These are phyloP conservation scores for Talaromyces borbonicus DNA, from an alignment of 495 filamentous ascomycete genomes.

Conservation along the genomic window DNA sequence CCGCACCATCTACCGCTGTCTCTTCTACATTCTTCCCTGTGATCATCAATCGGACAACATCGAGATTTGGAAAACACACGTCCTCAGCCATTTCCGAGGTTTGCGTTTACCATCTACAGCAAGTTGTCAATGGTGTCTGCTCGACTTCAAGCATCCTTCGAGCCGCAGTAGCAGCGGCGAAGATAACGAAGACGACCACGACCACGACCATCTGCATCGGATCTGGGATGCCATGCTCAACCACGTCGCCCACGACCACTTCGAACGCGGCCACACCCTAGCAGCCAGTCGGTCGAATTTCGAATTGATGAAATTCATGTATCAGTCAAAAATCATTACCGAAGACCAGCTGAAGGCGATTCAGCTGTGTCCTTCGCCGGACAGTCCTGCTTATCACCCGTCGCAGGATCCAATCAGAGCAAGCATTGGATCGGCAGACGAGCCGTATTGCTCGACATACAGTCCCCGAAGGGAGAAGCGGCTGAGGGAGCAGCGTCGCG, in stretches of 20 bases:
- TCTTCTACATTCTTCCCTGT: conserved; percentile 37
- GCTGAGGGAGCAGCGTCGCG: conserved; percentile 28
- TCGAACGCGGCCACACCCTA: conserved; percentile 29
- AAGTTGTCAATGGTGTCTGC: conserved; percentile 31
- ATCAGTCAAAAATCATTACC: conserved; percentile 30
- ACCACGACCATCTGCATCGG: background rate
- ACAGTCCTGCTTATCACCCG: conserved; percentile 35
- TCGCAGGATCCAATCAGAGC: conserved; percentile 33
- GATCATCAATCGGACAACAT: conserved; percentile 27
- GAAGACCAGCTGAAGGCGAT: conserved; percentile 38
- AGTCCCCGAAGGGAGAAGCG: conserved; percentile 34
- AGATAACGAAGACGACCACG: conserved; percentile 1
- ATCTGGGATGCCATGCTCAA: conserved; percentile 33
- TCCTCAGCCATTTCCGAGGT: conserved; percentile 33
- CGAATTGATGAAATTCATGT: conserved; percentile 38
- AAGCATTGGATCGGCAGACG: conserved; percentile 35
- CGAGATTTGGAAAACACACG: conserved; percentile 31
- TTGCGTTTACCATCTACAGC: conserved; percentile 28
- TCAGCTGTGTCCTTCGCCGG: conserved; percentile 32
- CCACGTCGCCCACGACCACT: conserved; percentile 29
- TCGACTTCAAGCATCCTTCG: conserved; percentile 16
- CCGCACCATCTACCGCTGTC: conserved; percentile 14
- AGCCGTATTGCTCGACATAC: conserved; percentile 37
- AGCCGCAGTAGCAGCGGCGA: too few species aligned
- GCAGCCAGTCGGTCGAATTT: conserved; percentile 33